Evolutionary conservation across 352 stramenopile genomes (phyloP), one percentile per base, ranked within the genome.

Genomic region (Vaucheria bursata): DNA sequence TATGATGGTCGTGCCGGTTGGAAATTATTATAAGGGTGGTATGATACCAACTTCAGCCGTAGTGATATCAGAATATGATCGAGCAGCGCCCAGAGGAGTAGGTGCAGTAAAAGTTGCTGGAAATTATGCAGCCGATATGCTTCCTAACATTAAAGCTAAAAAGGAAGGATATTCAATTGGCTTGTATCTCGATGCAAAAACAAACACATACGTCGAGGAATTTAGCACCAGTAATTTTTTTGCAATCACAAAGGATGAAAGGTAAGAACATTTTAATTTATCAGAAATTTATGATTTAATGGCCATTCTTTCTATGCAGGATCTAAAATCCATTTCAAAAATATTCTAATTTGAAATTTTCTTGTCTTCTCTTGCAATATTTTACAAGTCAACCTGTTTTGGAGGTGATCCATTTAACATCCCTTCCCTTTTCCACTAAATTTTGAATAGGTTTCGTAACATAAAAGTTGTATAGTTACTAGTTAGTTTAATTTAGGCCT

Each of bases 171-270:
- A 87, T 78, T 88, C 89, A 25, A 93, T 95, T 81, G 88, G 87
- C 4, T 80, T 94, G 32, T 95, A 94, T 77, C 75, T 93, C 32
- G 90, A 95, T 87, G 87, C 90, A 32, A 87, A 88, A 52, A 92
- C 88, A n/a, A 89, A 91, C 79, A 88, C 81, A 32, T 85, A 82
- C 34, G 79, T 95, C 25, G 91, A 95, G 86, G 91, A 95, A 84
- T 95, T 95, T 78, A 92, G 87, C 74, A 95, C 91, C 8, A 92
- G 86, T 37, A 95, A 95, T 80, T 94, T 95, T 85, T 86, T 95
- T 25, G 91, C 86, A 45, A 92, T 95, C 70, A 85, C 89, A 66
- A 87, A 88, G 67, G 80, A 86, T 33, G 87, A 88, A 4, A 69
- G 33, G 59, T 69, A 38, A 69, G 59, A 38, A 18, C 50, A 34